These are phyloP conservation scores for Raffaelea arxii DNA, from an alignment of 2,329 filamentous ascomycete species.

Conservation along the genomic window DNA sequence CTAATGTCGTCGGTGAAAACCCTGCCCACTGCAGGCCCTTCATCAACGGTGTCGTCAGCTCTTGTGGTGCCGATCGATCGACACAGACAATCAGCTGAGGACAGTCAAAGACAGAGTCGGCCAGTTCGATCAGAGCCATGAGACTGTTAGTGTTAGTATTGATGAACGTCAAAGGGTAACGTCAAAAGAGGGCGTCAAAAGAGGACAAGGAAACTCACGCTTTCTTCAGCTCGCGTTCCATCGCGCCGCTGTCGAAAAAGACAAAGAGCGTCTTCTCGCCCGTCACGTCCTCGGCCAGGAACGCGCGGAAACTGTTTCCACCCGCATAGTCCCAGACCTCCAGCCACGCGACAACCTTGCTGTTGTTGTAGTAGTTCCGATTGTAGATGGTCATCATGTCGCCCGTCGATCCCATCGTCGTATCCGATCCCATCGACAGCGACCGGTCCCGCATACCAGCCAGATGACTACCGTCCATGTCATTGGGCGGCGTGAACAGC, in stretches of 20 bases:
- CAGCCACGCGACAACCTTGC: conserved; percentile 51
- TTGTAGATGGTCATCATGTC: conserved; percentile 15
- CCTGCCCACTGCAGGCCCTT: conserved; percentile 90
- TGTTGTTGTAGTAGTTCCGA: conserved; percentile 11
- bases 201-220: conserved; percentile 48
- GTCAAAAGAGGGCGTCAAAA: background rate
- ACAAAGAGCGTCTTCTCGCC: conserved; percentile 68
- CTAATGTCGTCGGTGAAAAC: conserved; percentile 72
- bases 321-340: conserved; percentile 81
- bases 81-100: conserved; percentile 71
- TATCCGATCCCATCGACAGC: no score
- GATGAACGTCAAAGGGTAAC: no score
- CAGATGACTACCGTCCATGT: conserved; percentile 16
- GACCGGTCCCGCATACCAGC: no score
- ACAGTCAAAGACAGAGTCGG: conserved; percentile 66
- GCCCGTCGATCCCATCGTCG: conserved; percentile 9
- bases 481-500: conserved; percentile 37
- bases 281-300: conserved; percentile 54
- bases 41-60: conserved; percentile 57
- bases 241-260: conserved; percentile 67
- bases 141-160: conserved; percentile 44
- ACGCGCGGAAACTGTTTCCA: conserved; percentile 77
- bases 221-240: conserved; percentile 73
- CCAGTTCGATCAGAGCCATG: conserved; percentile 84
- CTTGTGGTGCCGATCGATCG: conserved; percentile 56